These are phyloP conservation scores for Starmerella scarabaei DNA, from an alignment of 805 yeast species.

Conservation along the genomic window DNA sequence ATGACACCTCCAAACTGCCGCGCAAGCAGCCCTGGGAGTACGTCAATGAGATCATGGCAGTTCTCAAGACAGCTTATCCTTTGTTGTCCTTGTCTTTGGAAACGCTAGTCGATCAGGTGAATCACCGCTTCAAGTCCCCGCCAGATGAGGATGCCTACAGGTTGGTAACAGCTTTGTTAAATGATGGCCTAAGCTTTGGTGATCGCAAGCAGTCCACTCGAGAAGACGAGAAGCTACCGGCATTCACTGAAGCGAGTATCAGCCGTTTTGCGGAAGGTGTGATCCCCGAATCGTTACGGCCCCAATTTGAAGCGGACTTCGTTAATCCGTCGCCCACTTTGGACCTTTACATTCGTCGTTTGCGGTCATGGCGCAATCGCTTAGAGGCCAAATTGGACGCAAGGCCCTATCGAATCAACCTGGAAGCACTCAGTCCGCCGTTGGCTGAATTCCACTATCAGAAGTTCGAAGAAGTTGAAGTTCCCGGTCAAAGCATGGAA, in stretches of 20 bases:
- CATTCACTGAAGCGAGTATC: constrained; percentile 80
- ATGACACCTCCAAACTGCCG: neutral
- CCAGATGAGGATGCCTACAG: constrained; percentile 96
- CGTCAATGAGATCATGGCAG: constrained; percentile 84
- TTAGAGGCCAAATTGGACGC: constrained; percentile 85
- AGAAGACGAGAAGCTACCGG: constrained; percentile 77
- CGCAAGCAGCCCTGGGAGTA: constrained; percentile 83
- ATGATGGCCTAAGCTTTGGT: constrained; percentile 85
- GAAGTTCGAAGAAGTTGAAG: constrained; percentile 92
- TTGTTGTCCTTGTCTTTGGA: constrained; percentile 82
- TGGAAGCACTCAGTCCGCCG: constrained; percentile 89
- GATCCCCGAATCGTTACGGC: constrained; percentile 72
- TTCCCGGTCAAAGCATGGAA: constrained; percentile 90
- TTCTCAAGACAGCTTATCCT: constrained; percentile 93
- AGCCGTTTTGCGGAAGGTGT: constrained; percentile 86
- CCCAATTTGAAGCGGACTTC: constrained; percentile 85
- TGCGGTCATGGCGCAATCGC: constrained; percentile 86
- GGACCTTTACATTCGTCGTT: constrained; percentile 69
- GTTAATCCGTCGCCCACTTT: constrained; percentile 76
- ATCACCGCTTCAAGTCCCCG: constrained; percentile 81
- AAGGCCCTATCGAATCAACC: constrained; percentile 60
- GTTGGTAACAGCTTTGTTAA: constrained; percentile 76
- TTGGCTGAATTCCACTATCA: constrained; percentile 95
- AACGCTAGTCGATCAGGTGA: constrained; percentile 88
- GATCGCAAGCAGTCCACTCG: constrained; percentile 77